Evolutionary conservation across 805 yeast genomes (phyloP).

Genomic region (Ogataea pilisensis): DNA sequence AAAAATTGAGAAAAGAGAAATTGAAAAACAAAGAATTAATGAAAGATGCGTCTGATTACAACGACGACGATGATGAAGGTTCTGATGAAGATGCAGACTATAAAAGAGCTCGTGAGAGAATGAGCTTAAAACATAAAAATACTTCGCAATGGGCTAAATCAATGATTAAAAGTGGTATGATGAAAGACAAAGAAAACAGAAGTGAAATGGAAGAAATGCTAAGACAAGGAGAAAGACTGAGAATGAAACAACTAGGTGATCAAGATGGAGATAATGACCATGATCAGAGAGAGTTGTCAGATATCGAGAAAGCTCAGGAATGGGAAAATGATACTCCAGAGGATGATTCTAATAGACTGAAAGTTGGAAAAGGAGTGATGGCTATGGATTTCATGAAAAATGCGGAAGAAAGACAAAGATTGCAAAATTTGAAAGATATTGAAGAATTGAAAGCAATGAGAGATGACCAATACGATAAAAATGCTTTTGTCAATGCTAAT

Average conservation of each 20-base stretch:
- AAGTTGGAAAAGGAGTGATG: conserved; percentile 82
- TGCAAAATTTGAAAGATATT: conserved; percentile 52
- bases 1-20: conserved; percentile 81
- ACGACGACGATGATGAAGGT: conserved; percentile 43
- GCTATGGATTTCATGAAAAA: conserved; percentile 94
- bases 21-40: conserved; percentile 65
- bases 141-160: conserved; percentile 87
- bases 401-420: conserved; percentile 69
- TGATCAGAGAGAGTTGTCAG: conserved; percentile 44
- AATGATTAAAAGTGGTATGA: conserved; percentile 84
- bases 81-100: conserved; percentile 61
- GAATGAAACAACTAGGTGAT: conserved; percentile 69
- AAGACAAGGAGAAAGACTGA: conserved; percentile 75
- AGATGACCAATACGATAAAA: conserved; percentile 37
- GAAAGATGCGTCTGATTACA: conserved; percentile 47
- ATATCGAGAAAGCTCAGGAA: conserved; percentile 44
- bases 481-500: conserved; percentile 30
- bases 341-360: conserved; percentile 35
- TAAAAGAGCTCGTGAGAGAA: conserved; percentile 84
- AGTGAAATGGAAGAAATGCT: conserved; percentile 94
- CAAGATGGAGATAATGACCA: conserved; percentile 39
- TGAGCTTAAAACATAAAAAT: conserved; percentile 86
- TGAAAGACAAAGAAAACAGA: conserved; percentile 79
- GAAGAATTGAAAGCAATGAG: conserved; percentile 47
- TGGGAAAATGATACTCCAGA: no score